phyloP scores from a whole-genome alignment of 2,329 filamentous ascomycete genomes.

The Sclerotiophoma versabilis region DNA sequence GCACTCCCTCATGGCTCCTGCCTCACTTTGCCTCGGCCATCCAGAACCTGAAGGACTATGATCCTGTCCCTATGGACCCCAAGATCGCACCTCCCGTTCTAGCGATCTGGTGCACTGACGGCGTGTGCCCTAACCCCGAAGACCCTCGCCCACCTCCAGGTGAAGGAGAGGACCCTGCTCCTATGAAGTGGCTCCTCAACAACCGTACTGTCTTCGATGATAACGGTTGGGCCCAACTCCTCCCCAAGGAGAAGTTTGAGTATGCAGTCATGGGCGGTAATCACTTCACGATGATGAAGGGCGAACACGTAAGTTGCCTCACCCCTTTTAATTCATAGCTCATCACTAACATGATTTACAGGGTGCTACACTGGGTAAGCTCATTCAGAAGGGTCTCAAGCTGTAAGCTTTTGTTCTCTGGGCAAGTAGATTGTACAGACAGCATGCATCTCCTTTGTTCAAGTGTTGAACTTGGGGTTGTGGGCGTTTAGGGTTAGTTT shows the following conservation, averaged over 20 bases:
- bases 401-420: conserved; percentile 27
- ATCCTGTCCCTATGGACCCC: conserved; percentile 67
- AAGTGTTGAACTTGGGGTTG: conserved; percentile 44
- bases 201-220: conserved; percentile 75
- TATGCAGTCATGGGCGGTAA: conserved; percentile 74
- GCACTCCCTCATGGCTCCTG: conserved; percentile 75
- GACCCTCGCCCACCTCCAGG: conserved; percentile 71
- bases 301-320: conserved; percentile 54
- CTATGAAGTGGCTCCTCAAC: conserved; percentile 72
- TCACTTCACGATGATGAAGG: conserved; percentile 80
- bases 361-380: conserved; percentile 51
- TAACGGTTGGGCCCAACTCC: conserved; percentile 73
- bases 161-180: conserved; percentile 61
- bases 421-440: conserved; percentile 25
- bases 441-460: conserved; percentile 45
- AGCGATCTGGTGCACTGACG: conserved; percentile 76
- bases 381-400: conserved; percentile 54
- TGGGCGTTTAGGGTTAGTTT: conserved; percentile 31
- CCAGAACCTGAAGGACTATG: conserved; percentile 72
- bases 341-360: conserved; percentile 36
- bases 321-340: background rate
- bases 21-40: conserved; percentile 76
- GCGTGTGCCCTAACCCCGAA: conserved; percentile 71
- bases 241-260: conserved; percentile 67
- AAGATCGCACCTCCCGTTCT: conserved; percentile 67